Percentiles rank a stretch among this genome's conserved stretches.
phyloP scores from a whole-genome alignment of 495 filamentous ascomycete genomes.

The Xanthoparmelia taractica region DNA sequence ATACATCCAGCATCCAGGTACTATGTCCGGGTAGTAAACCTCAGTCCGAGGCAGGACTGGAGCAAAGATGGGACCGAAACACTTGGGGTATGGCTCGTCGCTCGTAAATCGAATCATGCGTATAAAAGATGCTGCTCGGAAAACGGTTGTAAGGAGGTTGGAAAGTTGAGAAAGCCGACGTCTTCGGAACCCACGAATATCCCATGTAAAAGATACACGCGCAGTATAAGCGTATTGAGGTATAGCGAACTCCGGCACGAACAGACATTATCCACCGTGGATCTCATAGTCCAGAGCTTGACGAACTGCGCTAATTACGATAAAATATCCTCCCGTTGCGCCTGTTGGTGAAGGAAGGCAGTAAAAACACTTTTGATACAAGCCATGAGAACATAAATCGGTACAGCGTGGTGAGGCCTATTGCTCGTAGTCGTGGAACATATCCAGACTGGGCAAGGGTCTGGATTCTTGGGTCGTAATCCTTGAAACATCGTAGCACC shows the following conservation, averaged over 20 bases:
- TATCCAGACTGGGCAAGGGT: background rate
- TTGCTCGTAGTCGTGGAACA: constrained; percentile 5
- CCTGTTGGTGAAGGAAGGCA: background rate
- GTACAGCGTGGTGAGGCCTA: background rate
- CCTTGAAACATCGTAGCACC: background rate
- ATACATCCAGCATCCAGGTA: background rate
- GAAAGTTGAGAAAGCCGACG: background rate
- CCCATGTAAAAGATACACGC: constrained; percentile 5
- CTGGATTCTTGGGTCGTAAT: background rate
- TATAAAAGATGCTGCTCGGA: constrained; percentile 7
- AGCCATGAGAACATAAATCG: constrained; percentile 8
- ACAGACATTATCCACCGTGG: constrained; percentile 16
- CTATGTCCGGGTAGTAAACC: background rate
- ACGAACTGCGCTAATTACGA: constrained; percentile 1
- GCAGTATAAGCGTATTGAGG: background rate
- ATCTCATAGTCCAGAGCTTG: constrained; percentile 1
- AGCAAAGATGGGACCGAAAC: background rate
- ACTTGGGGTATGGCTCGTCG: background rate
- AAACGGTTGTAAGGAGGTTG: background rate
- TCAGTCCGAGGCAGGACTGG: background rate
- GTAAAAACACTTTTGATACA: constrained; percentile 20
- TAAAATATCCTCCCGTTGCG: background rate
- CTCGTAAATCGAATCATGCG: background rate
- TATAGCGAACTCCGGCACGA: constrained; percentile 15
- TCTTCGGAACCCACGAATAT: constrained; percentile 6